phyloP scores from a whole-genome alignment of 768 basidiomycete species.

The Mycena belliarum region DNA sequence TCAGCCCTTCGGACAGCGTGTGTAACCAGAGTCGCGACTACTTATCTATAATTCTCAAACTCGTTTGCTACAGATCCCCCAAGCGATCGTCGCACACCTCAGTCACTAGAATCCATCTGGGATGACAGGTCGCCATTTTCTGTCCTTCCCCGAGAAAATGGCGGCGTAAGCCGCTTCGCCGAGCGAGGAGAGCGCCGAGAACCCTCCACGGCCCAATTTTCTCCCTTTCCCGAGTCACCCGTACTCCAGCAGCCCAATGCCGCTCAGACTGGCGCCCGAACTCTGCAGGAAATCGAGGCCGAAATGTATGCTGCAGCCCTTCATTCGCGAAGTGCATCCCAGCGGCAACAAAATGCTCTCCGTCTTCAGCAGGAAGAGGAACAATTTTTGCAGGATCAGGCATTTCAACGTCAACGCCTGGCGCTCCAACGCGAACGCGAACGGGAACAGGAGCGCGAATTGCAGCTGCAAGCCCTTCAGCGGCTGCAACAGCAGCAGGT shows the following conservation, averaged over 20 bases:
- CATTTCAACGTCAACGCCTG: slow-evolving; percentile 34
- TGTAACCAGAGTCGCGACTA: not conserved
- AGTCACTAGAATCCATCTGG: slow-evolving; percentile 77
- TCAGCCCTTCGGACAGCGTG: slow-evolving; percentile 10
- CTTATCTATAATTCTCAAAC: not conserved
- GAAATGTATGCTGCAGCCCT: slow-evolving; percentile 75
- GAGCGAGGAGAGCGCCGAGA: slow-evolving; percentile 37
- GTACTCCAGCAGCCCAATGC: slow-evolving; percentile 35
- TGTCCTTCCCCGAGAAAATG: slow-evolving; percentile 57
- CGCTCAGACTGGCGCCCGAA: slow-evolving; percentile 49
- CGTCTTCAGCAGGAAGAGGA: slow-evolving; percentile 44
- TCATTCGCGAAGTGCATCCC: slow-evolving; percentile 37
- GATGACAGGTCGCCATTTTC: slow-evolving; percentile 80
- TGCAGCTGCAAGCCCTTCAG: slow-evolving; percentile 45
- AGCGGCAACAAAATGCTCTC: slow-evolving; percentile 38
- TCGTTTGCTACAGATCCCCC: slow-evolving; percentile 22
- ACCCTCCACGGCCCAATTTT: slow-evolving; percentile 40
- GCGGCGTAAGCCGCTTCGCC: slow-evolving; percentile 47
- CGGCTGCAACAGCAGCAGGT: slow-evolving; percentile 54
- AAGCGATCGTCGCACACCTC: slow-evolving; percentile 40
- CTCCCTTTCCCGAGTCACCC: slow-evolving; percentile 34
- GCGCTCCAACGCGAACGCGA: slow-evolving; percentile 41
- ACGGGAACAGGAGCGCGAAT: slow-evolving; percentile 52
- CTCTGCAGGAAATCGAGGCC: slow-evolving; percentile 80
- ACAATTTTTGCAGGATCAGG: slow-evolving; percentile 37